A percentile compares a stretch with the other conserved stretches of the same genome.
phyloP scores from a whole-genome alignment of 2,329 filamentous ascomycete species.

The Zymoseptoria brevis region DNA sequence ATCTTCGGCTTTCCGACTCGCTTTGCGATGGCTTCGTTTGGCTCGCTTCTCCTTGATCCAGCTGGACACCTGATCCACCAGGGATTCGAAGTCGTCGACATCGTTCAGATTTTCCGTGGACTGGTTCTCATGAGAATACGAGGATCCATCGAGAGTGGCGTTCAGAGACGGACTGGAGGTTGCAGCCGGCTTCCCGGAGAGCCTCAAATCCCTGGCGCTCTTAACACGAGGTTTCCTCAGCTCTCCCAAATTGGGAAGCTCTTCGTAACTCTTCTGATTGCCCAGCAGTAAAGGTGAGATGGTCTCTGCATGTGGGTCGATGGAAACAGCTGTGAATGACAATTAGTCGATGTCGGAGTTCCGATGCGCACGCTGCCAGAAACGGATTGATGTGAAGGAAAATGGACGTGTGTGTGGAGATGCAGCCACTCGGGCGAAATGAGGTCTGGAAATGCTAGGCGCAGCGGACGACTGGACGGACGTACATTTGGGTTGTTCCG shows the following conservation, averaged over 20 bases:
- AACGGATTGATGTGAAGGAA: neutral
- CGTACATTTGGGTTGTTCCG: slow-evolving; percentile 23
- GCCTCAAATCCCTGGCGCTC: slow-evolving; percentile 31
- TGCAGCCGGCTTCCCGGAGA: slow-evolving; percentile 36
- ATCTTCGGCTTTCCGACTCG: slow-evolving; percentile 2
- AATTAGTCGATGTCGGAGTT: slow-evolving; percentile 10
- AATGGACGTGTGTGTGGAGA: neutral
- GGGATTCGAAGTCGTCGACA: slow-evolving; percentile 16
- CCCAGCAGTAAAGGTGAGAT: slow-evolving; percentile 42
- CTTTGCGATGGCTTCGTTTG: slow-evolving; percentile 49
- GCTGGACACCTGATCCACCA: slow-evolving; percentile 59
- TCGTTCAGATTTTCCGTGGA: slow-evolving; percentile 6
- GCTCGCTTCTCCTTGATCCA: slow-evolving; percentile 77
- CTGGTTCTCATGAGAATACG: slow-evolving; percentile 7
- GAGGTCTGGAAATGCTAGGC: too few species aligned
- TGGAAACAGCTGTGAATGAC: slow-evolving; percentile 36
- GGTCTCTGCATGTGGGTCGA: slow-evolving; percentile 36
- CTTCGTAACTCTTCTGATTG: slow-evolving; percentile 38
- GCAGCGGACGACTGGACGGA: slow-evolving; percentile 1
- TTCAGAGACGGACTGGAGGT: slow-evolving; percentile 14
- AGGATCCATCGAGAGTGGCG: neutral
- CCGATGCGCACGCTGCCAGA: neutral
- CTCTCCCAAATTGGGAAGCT: slow-evolving; percentile 31
- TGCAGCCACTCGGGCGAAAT: too few species aligned
- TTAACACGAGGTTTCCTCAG: slow-evolving; percentile 31